phyloP scores from a whole-genome alignment of 805 yeast genomes.

The Pichia phayaonensis region DNA sequence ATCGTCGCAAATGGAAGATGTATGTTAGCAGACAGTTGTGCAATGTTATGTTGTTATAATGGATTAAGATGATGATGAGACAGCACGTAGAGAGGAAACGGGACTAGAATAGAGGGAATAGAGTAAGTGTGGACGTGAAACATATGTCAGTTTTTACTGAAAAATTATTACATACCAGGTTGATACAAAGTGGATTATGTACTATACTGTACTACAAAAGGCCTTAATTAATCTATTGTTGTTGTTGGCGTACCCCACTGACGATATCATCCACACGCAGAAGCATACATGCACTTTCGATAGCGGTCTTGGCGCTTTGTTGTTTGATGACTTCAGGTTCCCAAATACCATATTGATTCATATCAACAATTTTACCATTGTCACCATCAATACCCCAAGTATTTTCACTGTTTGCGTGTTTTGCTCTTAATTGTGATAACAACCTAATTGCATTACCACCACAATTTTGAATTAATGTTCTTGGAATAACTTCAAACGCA shows the following conservation, averaged over 20 bases:
- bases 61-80: too few species aligned
- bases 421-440: conserved; percentile 86
- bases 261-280: conserved; percentile 97
- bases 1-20: not conserved
- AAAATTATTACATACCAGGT: too few species aligned
- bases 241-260: conserved; percentile 68
- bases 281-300: conserved; percentile 91
- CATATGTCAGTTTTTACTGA: too few species aligned
- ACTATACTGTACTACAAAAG: too few species aligned
- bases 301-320: conserved; percentile 95
- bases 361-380: conserved; percentile 86
- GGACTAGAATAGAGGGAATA: too few species aligned
- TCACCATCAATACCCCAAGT: conserved; percentile 96
- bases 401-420: conserved; percentile 83
- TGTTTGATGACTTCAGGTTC: conserved; percentile 98
- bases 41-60: too few species aligned
- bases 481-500: conserved; percentile 97
- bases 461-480: conserved; percentile 94
- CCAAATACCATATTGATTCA: conserved; percentile 96
- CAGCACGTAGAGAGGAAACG: too few species aligned
- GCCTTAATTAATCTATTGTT: conserved; percentile 2
- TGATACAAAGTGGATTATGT: not conserved
- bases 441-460: conserved; percentile 94
- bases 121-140: too few species aligned
- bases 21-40: too few species aligned